Conservation (phyloP, 2,329 filamentous ascomycete genomes). For the Colletotrichum graminicola region DNA sequence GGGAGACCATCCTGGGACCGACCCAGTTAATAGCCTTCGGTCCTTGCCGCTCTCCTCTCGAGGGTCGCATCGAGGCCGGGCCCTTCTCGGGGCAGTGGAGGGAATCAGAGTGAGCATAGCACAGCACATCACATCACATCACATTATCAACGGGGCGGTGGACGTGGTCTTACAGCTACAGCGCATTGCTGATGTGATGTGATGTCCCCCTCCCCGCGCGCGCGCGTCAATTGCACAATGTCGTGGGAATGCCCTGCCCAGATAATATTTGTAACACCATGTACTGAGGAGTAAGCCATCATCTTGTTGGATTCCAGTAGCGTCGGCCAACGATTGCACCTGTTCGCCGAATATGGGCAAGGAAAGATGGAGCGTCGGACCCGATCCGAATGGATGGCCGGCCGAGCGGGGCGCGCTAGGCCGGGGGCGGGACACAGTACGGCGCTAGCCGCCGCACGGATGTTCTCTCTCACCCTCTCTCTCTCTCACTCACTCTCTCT, state of each 20-base stretch:
- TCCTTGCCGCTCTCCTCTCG: background rate
- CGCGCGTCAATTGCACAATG: background rate
- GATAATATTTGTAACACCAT: background rate
- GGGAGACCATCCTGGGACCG: background rate
- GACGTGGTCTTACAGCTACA: background rate
- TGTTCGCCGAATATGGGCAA: constrained; percentile 17
- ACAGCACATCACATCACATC: no score
- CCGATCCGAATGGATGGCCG: constrained; percentile 15
- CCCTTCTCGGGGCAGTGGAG: background rate
- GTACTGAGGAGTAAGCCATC: background rate
- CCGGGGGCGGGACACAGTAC: constrained; percentile 21
- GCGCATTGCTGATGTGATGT: constrained; percentile 19
- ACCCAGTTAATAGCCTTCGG: background rate
- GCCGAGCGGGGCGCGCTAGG: constrained; percentile 12
- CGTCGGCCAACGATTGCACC: constrained; percentile 20
- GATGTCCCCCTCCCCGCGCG: constrained; percentile 7
- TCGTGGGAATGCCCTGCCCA: background rate
- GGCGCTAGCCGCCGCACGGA: constrained; percentile 31
- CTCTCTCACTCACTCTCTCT: background rate
- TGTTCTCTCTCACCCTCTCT: background rate
- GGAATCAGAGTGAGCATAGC: constrained; percentile 8
- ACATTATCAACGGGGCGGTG: background rate
- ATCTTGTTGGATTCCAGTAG: background rate
- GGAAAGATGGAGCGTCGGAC: constrained; percentile 6
- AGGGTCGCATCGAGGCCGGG: constrained; percentile 1